phyloP scores from a whole-genome alignment of 2,329 filamentous ascomycete species.

The Tolypocladium pustulatum region DNA sequence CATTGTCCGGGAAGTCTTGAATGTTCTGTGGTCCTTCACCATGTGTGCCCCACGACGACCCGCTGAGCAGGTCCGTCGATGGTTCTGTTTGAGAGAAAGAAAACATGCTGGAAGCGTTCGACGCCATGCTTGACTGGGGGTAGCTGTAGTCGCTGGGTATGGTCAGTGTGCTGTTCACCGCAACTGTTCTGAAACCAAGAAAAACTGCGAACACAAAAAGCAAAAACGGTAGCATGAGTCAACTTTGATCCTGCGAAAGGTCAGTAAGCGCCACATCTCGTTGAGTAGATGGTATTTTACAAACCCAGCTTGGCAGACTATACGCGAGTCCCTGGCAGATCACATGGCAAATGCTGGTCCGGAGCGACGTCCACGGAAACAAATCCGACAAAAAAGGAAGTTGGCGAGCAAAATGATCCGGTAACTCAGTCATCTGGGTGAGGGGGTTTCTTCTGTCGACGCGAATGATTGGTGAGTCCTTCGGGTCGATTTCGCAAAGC shows the following conservation, averaged over 20 bases:
- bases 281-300: slow-evolving; percentile 12
- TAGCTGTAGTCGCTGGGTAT: slow-evolving; percentile 45
- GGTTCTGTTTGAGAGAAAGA: slow-evolving; percentile 51
- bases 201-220: slow-evolving; percentile 12
- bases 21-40: slow-evolving; percentile 52
- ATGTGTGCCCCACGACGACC: slow-evolving; percentile 45
- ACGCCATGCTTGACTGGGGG: slow-evolving; percentile 38
- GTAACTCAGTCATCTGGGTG: not conserved
- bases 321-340: not conserved
- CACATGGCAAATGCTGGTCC: not conserved
- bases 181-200: slow-evolving; percentile 14
- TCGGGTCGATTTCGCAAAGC: not conserved
- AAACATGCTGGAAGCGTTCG: slow-evolving; percentile 41
- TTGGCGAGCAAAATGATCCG: not conserved
- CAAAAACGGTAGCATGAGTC: slow-evolving; percentile 27
- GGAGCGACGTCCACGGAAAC: not conserved
- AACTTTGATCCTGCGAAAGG: slow-evolving; percentile 44
- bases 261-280: slow-evolving; percentile 7
- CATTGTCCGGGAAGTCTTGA: slow-evolving; percentile 39
- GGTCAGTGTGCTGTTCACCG: slow-evolving; percentile 49
- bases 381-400: not conserved
- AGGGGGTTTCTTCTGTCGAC: not conserved
- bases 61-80: slow-evolving; percentile 42
- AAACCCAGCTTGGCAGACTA: slow-evolving; percentile 13
- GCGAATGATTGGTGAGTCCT: not conserved